phyloP scores from a whole-genome alignment of 1,139 yeast genomes.

The Hanseniaspora sp. region DNA sequence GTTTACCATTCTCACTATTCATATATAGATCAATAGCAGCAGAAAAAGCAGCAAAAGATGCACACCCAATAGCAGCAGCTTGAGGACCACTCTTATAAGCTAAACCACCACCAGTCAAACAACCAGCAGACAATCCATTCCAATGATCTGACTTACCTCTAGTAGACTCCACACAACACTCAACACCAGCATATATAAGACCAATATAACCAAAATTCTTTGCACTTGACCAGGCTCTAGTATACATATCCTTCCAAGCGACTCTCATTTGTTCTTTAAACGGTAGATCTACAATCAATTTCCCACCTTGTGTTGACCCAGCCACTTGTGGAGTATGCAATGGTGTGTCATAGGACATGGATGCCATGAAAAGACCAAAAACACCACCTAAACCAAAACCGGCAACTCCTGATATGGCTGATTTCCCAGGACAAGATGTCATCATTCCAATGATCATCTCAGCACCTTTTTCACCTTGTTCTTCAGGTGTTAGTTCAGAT shows the following conservation, averaged over 20 bases:
- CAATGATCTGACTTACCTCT: slow-evolving; percentile 87
- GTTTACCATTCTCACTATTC: slow-evolving; percentile 74
- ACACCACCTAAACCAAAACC: slow-evolving; percentile 95
- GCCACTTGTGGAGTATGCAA: slow-evolving; percentile 26
- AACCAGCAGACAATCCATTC: slow-evolving; percentile 89
- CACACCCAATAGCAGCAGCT: slow-evolving; percentile 86
- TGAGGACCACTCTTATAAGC: slow-evolving; percentile 90
- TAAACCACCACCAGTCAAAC: slow-evolving; percentile 92
- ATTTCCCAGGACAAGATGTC: slow-evolving; percentile 93
- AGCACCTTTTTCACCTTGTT: slow-evolving; percentile 91
- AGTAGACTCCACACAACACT: slow-evolving; percentile 66
- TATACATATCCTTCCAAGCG: slow-evolving; percentile 87
- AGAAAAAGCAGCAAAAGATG: slow-evolving; percentile 94
- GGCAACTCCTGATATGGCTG: slow-evolving; percentile 81
- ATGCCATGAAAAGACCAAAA: slow-evolving; percentile 93
- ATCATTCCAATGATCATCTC: slow-evolving; percentile 66
- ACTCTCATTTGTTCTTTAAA: slow-evolving; percentile 85
- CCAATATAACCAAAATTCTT: slow-evolving; percentile 94
- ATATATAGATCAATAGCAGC: slow-evolving; percentile 86
- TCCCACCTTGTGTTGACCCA: slow-evolving; percentile 37
- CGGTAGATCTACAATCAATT: slow-evolving; percentile 67
- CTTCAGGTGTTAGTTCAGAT: slow-evolving; percentile 74
- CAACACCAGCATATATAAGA: slow-evolving; percentile 86
- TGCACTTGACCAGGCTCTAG: slow-evolving; percentile 74
- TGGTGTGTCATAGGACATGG: slow-evolving; percentile 42